These are phyloP conservation scores for Inonotus hispidus DNA, from an alignment of 1,284 basidiomycete genomes.

Conservation along the genomic window DNA sequence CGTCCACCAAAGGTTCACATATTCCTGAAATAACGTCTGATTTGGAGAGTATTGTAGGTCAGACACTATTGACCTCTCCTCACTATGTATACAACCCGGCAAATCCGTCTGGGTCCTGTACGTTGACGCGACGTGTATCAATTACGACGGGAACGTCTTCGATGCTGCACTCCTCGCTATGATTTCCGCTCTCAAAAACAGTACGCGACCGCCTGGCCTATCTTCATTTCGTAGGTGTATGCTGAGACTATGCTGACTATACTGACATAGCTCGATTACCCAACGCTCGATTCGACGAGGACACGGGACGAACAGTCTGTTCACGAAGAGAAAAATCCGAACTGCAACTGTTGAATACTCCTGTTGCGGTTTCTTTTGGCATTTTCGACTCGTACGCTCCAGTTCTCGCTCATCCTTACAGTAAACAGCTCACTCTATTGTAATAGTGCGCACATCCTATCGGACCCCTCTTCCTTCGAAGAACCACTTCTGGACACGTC, in stretches of 20 bases:
- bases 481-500: slow-evolving; percentile 75
- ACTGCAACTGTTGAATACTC: slow-evolving; percentile 46
- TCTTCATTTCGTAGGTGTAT: neutral
- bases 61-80: slow-evolving; percentile 55
- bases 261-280: slow-evolving; percentile 67
- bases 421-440: neutral
- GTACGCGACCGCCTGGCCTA: slow-evolving; percentile 43
- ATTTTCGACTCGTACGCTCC: slow-evolving; percentile 67
- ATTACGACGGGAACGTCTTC: slow-evolving; percentile 94
- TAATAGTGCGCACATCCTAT: slow-evolving; percentile 58
- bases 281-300: slow-evolving; percentile 66
- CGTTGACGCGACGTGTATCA: slow-evolving; percentile 91
- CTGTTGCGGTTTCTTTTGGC: slow-evolving; percentile 73
- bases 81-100: slow-evolving; percentile 75
- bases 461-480: slow-evolving; percentile 89
- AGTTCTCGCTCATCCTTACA: neutral
- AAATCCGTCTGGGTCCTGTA: slow-evolving; percentile 90
- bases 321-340: slow-evolving; percentile 47
- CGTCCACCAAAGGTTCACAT: slow-evolving; percentile 23
- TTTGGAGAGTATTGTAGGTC: slow-evolving; percentile 48
- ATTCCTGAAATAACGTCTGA: neutral
- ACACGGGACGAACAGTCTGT: slow-evolving; percentile 62
- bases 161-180: slow-evolving; percentile 88
- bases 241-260: neutral
- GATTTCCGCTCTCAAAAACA: slow-evolving; percentile 79